These are phyloP conservation scores for Hortiboletus campestris DNA, from an alignment of 768 basidiomycete genomes.

Conservation along the genomic window DNA sequence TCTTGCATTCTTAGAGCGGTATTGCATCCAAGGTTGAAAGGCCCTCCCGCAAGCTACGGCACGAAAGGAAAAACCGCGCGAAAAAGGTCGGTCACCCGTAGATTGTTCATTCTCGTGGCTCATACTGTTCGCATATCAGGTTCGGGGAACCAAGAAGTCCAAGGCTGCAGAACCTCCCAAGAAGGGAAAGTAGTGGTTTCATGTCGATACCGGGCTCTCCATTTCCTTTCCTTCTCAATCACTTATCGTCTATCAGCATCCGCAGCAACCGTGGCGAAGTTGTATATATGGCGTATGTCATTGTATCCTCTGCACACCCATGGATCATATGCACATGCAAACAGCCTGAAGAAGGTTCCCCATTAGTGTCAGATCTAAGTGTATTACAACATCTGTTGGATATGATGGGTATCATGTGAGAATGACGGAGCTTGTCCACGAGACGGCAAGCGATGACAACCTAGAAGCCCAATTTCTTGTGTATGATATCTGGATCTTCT, in stretches of 20 bases:
- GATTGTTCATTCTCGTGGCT: constrained; percentile 2
- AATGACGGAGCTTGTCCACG: constrained; percentile 10
- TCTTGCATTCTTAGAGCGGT: constrained; percentile 50
- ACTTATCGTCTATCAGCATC: constrained; percentile 33
- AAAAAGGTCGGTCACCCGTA: constrained; percentile 76
- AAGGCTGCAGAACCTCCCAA: constrained; percentile 91
- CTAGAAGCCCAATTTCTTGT: constrained; percentile 88
- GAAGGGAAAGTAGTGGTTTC: constrained; percentile 78
- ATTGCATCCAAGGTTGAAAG: constrained; percentile 77
- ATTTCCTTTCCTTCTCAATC: constrained; percentile 17
- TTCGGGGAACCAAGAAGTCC: constrained; percentile 93
- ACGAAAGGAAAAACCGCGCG: constrained; percentile 98
- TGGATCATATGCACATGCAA: constrained; percentile 30
- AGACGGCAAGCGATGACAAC: constrained; percentile 10
- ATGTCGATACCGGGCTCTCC: constrained; percentile 18
- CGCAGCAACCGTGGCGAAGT: constrained; percentile 35
- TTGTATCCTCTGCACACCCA: constrained; percentile 18
- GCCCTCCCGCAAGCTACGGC: constrained; percentile 94
- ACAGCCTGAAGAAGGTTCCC: constrained; percentile 6
- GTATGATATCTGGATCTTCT: constrained; percentile 98
- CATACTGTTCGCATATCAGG: constrained; percentile 42
- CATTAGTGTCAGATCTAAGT: constrained; percentile 31
- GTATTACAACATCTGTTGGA: constrained; percentile 33
- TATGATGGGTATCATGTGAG: constrained; percentile 34
- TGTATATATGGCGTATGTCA: constrained; percentile 46